Evolutionary conservation across 305 asterid species (phyloP), one percentile per base, ranked within the genome.

Genomic region (Euphrasia arctica): DNA sequence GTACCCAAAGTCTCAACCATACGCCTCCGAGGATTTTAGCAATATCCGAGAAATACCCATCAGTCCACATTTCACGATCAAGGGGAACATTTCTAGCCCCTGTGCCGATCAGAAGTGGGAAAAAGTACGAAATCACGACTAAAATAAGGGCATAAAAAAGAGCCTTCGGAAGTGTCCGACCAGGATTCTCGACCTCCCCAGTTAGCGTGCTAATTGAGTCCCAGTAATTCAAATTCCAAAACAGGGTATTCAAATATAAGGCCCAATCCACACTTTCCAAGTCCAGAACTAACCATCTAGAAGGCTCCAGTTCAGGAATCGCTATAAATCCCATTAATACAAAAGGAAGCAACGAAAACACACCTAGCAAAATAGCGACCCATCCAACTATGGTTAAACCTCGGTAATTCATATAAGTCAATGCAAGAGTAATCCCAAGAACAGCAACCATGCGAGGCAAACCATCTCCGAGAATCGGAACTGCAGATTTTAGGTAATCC

Each of bases 341-440:
- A 48, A 48, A 48, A 4, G 52, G 52, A 22, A 48, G 52, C 52
- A 48, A n/a, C 14, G 52, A 48, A 48, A 48, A 48, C 14, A 48
- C 52, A 14, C 52, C 52, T 48, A 48, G 8, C 18, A 48, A 48
- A 4, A 48, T 48, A n/a, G 52, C 52, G 6, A 48, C 52, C 52
- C 52, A 48, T 48, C 52, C 52, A 48, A 48, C 52, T n/a, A 48
- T 48, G 52, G 52, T 48, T 48, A 48, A 48, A 48, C 52, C 52
- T 18, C 52, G 52, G 52, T 48, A 48, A 13, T 48, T 48, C 52
- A 48, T 48, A 14, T 48, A 48, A 14, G 52, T 48, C 52, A 48
- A 13, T 4, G 52, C 52, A n/a, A 48, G 15, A 14, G 52, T 48
- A 48, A 48, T 48, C 18, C 52, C 52, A 48, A 48, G 52, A n/a